Evolutionary conservation across 1,284 basidiomycete species (phyloP), one percentile per base, ranked within the genome.

Genomic region (Sanguinoderma infundibulare): DNA sequence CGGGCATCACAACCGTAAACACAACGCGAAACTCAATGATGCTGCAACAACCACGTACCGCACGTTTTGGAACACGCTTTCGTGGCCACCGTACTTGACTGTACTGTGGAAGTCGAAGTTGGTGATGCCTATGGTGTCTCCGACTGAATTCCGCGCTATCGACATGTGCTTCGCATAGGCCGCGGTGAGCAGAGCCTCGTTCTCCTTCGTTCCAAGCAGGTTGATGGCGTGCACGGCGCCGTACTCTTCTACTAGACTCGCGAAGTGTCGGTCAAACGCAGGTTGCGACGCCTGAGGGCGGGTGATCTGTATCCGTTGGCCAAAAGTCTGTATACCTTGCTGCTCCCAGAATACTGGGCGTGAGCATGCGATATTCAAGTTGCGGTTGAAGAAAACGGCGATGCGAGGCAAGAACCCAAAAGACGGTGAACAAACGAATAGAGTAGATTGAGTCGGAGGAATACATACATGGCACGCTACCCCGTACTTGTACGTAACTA

Each of bases 211-310:
- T 5, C 94, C 92, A 0, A 98, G 84, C 3, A 98, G 82, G 75
- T 96, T 96, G 67, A 96, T 86, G n/a, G 89, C 91, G 69, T 96
- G 92, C 14, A 89, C 83, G 0, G 86, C 82, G 8, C 87, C 87
- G 70, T 96, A 96, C 70, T 95, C 91, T 65, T 94, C 89, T 59
- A 89, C 83, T 22, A 99, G 81, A 57, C 95, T 90, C 24, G 89
- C 82, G 66, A 98, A 95, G 76, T 99, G 97, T 49, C 94, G 89
- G 68, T 98, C 94, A 71, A 98, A 98, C 0, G 97, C 97, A 4
- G 95, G 95, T 70, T 98, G 95, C 0, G 96, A 96, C 5, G 96
- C 95, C 66, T 94, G 90, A 0, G 98, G 95, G n/a, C 97, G 88
- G 4, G 93, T 97, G 61, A 98, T 93, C 72, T 96, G 94, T 36